Conservation (phyloP, 345 rosid species). For the Zanthoxylum bungeanum region DNA sequence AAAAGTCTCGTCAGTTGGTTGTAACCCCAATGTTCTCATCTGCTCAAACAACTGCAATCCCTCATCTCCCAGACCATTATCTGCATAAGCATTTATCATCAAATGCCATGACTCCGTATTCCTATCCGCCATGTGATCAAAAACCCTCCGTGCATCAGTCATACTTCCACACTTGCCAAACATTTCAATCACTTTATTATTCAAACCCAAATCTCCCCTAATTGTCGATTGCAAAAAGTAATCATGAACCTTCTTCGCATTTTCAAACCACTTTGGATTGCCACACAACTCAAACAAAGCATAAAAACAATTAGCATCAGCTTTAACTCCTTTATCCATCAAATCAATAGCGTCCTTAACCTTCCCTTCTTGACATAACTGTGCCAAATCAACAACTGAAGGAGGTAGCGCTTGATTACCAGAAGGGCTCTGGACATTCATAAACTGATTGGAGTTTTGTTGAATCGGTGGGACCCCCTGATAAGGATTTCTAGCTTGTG, state of each 20-base stretch:
- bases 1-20: constrained; percentile 56
- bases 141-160: constrained; percentile 69
- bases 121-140: constrained; percentile 68
- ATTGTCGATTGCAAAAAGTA: constrained; percentile 54
- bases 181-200: constrained; percentile 60
- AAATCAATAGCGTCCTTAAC: constrained; percentile 61
- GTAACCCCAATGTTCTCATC: constrained; percentile 48
- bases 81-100: constrained; percentile 59
- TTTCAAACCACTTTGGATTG: constrained; percentile 47
- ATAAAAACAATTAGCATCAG: constrained; percentile 47
- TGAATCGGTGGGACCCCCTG: constrained; percentile 22
- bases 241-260: constrained; percentile 73
- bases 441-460: constrained; percentile 33
- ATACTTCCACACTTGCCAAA: constrained; percentile 53
- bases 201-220: constrained; percentile 53
- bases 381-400: constrained; percentile 37
- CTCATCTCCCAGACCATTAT: constrained; percentile 65
- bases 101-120: constrained; percentile 71
- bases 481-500: constrained; percentile 24
- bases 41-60: constrained; percentile 73
- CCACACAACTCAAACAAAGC: constrained; percentile 46
- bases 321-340: constrained; percentile 61
- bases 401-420: constrained; percentile 9
- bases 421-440: constrained; percentile 13
- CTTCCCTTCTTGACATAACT: constrained; percentile 46